These are phyloP conservation scores for Chenopodium berlandieri DNA, from an alignment of 148 eudicot genomes.

Conservation along the genomic window DNA sequence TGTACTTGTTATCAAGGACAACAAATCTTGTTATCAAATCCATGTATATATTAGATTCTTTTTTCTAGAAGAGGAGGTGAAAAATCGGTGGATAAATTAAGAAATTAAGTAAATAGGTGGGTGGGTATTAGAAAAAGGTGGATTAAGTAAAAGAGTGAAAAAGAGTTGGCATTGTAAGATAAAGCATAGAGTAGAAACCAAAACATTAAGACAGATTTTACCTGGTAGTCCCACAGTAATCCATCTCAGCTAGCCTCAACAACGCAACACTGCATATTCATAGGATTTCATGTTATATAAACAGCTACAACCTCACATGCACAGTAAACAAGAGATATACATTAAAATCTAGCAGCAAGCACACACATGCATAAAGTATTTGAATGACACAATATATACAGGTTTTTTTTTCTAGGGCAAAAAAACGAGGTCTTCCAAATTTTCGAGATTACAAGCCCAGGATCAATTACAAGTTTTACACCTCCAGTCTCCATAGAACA, in stretches of 20 bases:
- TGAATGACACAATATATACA: neutral
- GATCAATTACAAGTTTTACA: neutral
- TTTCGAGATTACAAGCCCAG: neutral
- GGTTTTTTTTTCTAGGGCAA: neutral
- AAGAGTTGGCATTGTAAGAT: too few species aligned
- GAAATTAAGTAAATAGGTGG: too few species aligned
- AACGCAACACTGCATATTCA: slow-evolving; percentile 70
- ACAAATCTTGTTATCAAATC: too few species aligned
- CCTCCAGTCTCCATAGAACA: neutral
- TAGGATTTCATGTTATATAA: slow-evolving; percentile 4
- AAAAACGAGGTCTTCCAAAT: neutral
- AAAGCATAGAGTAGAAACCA: neutral
- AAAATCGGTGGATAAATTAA: too few species aligned
- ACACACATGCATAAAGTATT: neutral
- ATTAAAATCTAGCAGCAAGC: neutral
- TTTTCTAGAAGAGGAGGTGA: too few species aligned
- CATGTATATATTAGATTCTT: too few species aligned
- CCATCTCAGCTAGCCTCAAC: slow-evolving; percentile 85
- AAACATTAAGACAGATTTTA: slow-evolving; percentile 19
- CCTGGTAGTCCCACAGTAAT: slow-evolving; percentile 97
- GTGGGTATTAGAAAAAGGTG: too few species aligned
- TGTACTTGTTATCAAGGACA: too few species aligned
- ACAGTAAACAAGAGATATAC: neutral
- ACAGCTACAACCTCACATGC: neutral
- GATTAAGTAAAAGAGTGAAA: too few species aligned